Base-by-base conservation (phyloP, 768 basidiomycete species). In the Tylopilus intermedius region DNA sequence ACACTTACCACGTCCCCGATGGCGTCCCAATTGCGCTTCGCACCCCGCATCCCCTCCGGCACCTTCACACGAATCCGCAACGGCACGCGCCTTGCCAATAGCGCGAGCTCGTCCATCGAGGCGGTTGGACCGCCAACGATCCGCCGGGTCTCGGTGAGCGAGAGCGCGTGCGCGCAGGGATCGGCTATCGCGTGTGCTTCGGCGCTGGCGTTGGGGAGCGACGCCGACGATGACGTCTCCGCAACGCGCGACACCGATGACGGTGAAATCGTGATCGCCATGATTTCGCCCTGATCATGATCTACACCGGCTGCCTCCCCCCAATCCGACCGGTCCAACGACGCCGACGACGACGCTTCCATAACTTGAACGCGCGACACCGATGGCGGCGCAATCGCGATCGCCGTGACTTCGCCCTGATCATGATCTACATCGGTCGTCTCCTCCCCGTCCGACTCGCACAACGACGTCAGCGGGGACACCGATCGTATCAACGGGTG, bases 101-200 rank as follows among this genome's bases (percentile, higher is more conserved):
- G 0, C 15, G 26, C 30, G 5, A 68, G 38, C 30, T 68, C 56
- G 1, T 47, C 39, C 45, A 64, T 2, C 18, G 62, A 57, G 6
- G 66, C 64, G 11, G 33, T 32, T 5, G 62, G 62, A 0, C 66
- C 66, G 14, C 66, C 39, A 3, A 22, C 7, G 8, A 38, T n/a
- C 38, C n/a, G 2, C 8, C 38, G 6, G 38, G 8, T 8, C n/a
- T 1, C 38, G 38, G 7, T 32, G 45, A 49, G 2, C 24, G 41
- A 22, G 32, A 21, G 13, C 15, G 24, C 1, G 11, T 2, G 30
- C 30, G 30, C 9, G 2, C 30, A 6, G 8, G 30, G 30, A 10
- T 30, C 30, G 9, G 30, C 30, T 3, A 8, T 30, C 8, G 30
- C 30, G 18, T 18, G 18, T 18, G 18, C 18, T 18, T 18, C 18